Conservation (phyloP, 345 rosid genomes). For the Eutrema japonicum region DNA sequence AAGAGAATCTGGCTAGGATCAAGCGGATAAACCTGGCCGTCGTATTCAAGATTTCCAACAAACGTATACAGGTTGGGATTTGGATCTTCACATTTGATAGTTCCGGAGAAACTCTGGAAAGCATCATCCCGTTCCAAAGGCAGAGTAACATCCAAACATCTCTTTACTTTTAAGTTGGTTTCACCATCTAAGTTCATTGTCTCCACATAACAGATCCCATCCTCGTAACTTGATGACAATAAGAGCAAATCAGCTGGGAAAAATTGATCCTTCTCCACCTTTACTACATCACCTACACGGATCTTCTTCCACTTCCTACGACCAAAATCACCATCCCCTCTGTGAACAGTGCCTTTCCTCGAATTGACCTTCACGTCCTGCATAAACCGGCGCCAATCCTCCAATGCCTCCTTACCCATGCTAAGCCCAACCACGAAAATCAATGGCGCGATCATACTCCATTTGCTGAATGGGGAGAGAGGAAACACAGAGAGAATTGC, state of each 20-base stretch:
- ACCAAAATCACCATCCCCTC: conserved; percentile 54
- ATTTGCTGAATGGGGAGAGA: conserved; percentile 51
- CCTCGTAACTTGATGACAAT: conserved; percentile 74
- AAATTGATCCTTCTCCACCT: conserved; percentile 62
- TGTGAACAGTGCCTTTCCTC: conserved; percentile 51
- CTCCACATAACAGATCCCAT: conserved; percentile 83
- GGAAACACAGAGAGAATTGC: conserved; percentile 53
- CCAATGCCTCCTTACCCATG: conserved; percentile 71
- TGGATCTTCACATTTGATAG: conserved; percentile 69
- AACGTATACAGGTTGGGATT: conserved; percentile 74
- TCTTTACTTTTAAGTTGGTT: conserved; percentile 70
- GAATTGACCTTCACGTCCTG: conserved; percentile 57
- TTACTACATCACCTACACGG: conserved; percentile 68
- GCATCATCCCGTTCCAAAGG: conserved; percentile 53
- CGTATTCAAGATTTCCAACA: conserved; percentile 66
- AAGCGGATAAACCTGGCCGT: conserved; percentile 52
- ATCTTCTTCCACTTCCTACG: conserved; percentile 60
- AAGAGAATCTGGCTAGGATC: conserved; percentile 63
- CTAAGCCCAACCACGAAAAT: conserved; percentile 68
- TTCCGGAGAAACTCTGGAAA: conserved; percentile 49
- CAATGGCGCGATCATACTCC: conserved; percentile 61
- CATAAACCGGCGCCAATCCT: conserved; percentile 69
- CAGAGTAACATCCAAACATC: conserved; percentile 62
- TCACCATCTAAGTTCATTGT: conserved; percentile 87
- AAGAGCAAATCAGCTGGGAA: conserved; percentile 74